phyloP scores from a whole-genome alignment of 192 early-diverging fungal species.

The Podila epicladia region DNA sequence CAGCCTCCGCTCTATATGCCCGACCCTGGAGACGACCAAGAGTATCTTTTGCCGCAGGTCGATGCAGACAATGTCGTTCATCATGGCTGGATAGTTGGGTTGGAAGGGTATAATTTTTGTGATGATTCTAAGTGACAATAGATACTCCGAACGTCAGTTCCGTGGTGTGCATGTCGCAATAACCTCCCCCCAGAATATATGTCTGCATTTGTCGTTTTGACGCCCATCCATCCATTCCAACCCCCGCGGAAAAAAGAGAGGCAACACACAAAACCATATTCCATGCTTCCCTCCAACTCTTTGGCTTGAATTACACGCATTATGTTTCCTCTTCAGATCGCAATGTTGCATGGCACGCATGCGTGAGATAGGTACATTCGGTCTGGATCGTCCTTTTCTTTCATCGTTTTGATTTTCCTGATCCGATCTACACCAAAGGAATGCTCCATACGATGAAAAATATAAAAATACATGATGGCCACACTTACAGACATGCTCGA shows the following conservation, averaged over 20 bases:
- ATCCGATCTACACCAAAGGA: not conserved
- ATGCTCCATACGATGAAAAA: not conserved
- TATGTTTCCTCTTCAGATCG: too few species aligned
- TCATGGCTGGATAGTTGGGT: conserved; percentile 29
- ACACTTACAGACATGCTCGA: conserved; percentile 48
- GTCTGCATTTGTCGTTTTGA: too few species aligned
- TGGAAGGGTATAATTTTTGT: conserved; percentile 45
- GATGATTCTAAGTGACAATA: conserved; percentile 13
- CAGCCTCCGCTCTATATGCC: conserved; percentile 33
- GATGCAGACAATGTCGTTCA: conserved; percentile 52
- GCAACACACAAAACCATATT: too few species aligned
- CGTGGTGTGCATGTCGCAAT: not conserved
- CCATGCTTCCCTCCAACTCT: too few species aligned
- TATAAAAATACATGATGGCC: not conserved
- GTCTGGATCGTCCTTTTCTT: too few species aligned
- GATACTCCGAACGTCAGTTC: not conserved
- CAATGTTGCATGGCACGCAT: too few species aligned
- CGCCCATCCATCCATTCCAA: too few species aligned
- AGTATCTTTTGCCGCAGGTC: conserved; percentile 49
- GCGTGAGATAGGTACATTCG: too few species aligned
- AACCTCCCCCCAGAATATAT: not conserved
- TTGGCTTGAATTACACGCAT: too few species aligned
- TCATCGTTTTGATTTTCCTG: not conserved
- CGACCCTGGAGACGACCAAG: conserved; percentile 26
- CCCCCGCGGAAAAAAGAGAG: too few species aligned